A percentile compares a stretch with the other conserved stretches of the same genome.
These are phyloP conservation scores for Chloris gayana DNA, from an alignment of 176 grass and related monocot genomes.

Conservation along the genomic window DNA sequence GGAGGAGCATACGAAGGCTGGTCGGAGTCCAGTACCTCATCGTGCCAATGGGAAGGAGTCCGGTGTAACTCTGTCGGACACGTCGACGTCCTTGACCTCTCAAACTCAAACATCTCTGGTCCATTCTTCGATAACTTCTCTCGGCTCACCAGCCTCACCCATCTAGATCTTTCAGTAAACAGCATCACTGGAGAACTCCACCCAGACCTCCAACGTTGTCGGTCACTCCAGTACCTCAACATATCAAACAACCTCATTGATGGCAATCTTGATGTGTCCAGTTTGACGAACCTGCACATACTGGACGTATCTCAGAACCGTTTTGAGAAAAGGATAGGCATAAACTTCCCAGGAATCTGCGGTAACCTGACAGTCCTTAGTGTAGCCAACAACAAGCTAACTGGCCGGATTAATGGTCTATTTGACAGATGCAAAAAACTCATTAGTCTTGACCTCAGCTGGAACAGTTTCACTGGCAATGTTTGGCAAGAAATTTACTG, in stretches of 20 bases:
- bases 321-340: constrained; percentile 27
- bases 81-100: constrained; percentile 46
- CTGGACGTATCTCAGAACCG: constrained; percentile 51
- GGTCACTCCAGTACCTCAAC: constrained; percentile 50
- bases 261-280: constrained; percentile 44
- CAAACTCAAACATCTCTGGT: constrained; percentile 54
- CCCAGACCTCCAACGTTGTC: constrained; percentile 46
- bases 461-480: constrained; percentile 46
- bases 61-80: constrained; percentile 8
- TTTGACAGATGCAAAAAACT: constrained; percentile 50
- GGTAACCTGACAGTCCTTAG: constrained; percentile 34
- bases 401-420: constrained; percentile 25
- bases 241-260: constrained; percentile 49
- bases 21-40: constrained; percentile 28
- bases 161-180: constrained; percentile 57
- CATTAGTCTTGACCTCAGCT: constrained; percentile 43
- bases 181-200: constrained; percentile 39
- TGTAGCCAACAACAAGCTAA: constrained; percentile 47
- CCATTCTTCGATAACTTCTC: constrained; percentile 43
- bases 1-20: constrained; percentile 41
- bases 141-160: constrained; percentile 19
- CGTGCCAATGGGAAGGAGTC: constrained; percentile 54
- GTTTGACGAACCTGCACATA: constrained; percentile 28
- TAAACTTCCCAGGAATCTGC: constrained; percentile 49
- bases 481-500: constrained; percentile 43